A percentile compares a stretch with the other conserved stretches of the same genome.
These are phyloP conservation scores for Vigna mungo DNA, from an alignment of 306 rosid species.

Conservation along the genomic window DNA sequence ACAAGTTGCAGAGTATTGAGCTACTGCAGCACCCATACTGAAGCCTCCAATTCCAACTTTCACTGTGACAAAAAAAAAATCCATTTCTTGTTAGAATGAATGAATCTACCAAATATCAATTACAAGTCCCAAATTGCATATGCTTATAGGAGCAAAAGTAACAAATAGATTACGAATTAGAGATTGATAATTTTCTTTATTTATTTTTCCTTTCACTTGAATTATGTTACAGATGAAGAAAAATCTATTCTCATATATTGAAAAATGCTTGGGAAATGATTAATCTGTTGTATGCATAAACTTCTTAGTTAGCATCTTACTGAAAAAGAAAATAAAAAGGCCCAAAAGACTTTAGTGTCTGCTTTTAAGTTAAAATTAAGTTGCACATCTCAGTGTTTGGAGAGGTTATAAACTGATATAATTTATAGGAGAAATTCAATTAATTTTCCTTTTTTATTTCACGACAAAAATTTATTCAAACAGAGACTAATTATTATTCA, in stretches of 20 bases:
- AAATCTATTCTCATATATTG: neutral
- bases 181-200: neutral
- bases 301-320: too few relatives aligned
- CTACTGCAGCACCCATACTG: constrained; percentile 99
- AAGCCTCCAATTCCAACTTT: constrained; percentile 98
- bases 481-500: constrained; percentile 7
- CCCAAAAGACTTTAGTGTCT: too few relatives aligned
- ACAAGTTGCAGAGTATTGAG: constrained; percentile 96
- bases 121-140: constrained; percentile 10
- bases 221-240: constrained; percentile 18
- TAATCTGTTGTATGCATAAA: neutral
- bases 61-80: constrained; percentile 58
- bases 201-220: neutral
- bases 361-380: neutral
- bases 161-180: neutral
- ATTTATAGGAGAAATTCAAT: neutral
- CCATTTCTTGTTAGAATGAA: constrained; percentile 5
- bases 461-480: neutral
- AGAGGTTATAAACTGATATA: neutral
- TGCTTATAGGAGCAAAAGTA: neutral
- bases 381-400: neutral
- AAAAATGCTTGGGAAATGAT: neutral
- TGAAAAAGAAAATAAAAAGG: neutral
- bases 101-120: constrained; percentile 13
- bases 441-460: neutral